Base-by-base conservation (phyloP, 116 monocot species). In the Zostera marina region DNA sequence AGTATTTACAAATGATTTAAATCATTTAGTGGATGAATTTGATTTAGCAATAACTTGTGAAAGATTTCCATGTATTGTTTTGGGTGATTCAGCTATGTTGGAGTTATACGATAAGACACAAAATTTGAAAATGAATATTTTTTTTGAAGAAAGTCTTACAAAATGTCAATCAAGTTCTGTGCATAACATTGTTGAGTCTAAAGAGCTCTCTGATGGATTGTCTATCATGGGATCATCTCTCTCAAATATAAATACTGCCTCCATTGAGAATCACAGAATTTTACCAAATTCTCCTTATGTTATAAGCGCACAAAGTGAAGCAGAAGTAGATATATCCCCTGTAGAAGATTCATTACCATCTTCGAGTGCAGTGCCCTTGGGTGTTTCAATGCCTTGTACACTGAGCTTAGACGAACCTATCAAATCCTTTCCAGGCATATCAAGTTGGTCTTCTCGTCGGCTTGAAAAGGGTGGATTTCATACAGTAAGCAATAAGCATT, bases 381-480 rank as follows among this genome's bases (percentile, higher is more conserved):
- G 64, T 49, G 54, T 21, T 51, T 41, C 55, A 38, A 5, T 51
- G 8, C 9, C 62, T 59, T 14, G 64, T 43, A 72, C 67, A 32
- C 38, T 53, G 44, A 52, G 61, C 52, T 75, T 98, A 55, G 90
- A 86, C 63, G 65, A 63, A 52, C 45, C 68, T 24, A 66, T 98
- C 49, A 74, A 64, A 59, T 73, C 46, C 67, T 17, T 98, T 56
- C 76, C 76, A 46, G 70, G 69, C 25, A 68, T 65, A 73, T 76
- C 72, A 22, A 64, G 44, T 9, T 76, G 72, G 65, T 71, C 66
- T 43, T 70, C 60, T 25, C 52, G 62, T 22, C 80, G 68, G 44
- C 86, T 98, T 60, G 90, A 90, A 75, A 71, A 77, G 20, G 44
- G 71, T 66, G 98, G 90, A 41, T 77, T 98, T 57, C 72, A 82